Base-by-base conservation (phyloP, 192 early-diverging fungal genomes). In the Allomyces javanicus region DNA sequence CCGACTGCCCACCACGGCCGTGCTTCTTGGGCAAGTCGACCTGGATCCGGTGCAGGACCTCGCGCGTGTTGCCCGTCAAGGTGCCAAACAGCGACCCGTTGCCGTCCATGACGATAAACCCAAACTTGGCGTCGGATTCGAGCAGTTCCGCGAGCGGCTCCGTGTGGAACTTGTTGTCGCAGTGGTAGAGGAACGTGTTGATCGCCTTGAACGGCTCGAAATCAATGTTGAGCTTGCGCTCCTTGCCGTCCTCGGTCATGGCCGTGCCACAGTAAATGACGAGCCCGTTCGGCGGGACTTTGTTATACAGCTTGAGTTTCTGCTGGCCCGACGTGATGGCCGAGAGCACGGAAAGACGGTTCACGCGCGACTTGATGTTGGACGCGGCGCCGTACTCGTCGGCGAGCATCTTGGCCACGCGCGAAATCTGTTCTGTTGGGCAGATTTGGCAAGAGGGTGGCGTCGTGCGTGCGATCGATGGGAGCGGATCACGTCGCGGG, bases 21-120 rank as follows among this genome's bases (percentile, higher is more conserved):
- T 99, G 96, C 89, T 99, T 99, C 83, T 99, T 99, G 72, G 96
- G 96, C 75, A 99, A 73, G 72, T 99, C 96, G 62, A 99, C 96
- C 22, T 85, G 77, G 66, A 99, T 83, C 75, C 93, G 91, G 81
- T 93, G 91, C 66, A 97, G 74, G 43, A 99, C 82, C 67, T 96
- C 90, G 67, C 96, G 89, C 24, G 83, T 91, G 78, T 90, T 96
- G 61, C 96, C 96, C 71, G 86, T 81, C n/a, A 99, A 79, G 23
- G 87, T 86, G 25, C 96, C 96, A 73, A 94, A 99, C 27, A 99
- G 78, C 19, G 89, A 81, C 62, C 96, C 96, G 79, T 89, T 90
- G 87, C 96, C 96, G 76, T 99, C 96, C 87, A 99, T 94, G 65
- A 99, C 82, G 72, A 99, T 96, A 72, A 99, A 99, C 22, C 96